Evolutionary conservation across 23 red algal genomes (phyloP).

Genomic region (Gracilaria vermiculophylla): DNA sequence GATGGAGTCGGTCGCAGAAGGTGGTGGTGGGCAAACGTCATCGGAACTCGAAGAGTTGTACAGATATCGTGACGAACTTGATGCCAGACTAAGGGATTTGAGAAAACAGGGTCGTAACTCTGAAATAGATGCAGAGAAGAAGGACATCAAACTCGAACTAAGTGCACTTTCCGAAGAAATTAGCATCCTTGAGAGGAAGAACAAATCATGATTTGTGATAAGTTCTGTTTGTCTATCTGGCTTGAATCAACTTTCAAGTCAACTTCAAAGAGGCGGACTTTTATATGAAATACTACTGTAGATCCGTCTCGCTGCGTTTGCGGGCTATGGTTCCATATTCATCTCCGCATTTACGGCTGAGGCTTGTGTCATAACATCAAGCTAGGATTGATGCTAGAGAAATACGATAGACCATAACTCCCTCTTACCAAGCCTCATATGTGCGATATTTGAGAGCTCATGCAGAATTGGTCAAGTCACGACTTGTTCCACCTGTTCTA

Average conservation of each 20-base stretch:
- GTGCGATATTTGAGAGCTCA: too few species aligned
- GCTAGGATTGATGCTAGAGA: too few species aligned
- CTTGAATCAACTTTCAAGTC: background rate
- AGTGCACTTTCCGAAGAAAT: background rate
- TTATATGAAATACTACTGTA: background rate
- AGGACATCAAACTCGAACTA: conserved; percentile 12
- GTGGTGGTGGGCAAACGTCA: background rate
- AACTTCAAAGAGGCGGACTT: too few species aligned
- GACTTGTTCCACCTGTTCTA: too few species aligned
- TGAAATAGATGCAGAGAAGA: conserved; percentile 35
- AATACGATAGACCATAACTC: too few species aligned
- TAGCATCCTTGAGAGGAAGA: conserved; percentile 1
- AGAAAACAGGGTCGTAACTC: background rate
- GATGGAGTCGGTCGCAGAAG: background rate
- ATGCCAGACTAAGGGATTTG: conserved; percentile 9
- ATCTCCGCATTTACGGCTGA: too few species aligned
- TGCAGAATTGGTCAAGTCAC: too few species aligned
- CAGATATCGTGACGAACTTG: conserved; percentile 12
- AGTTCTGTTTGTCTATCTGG: background rate
- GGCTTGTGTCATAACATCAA: too few species aligned
- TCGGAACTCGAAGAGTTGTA: conserved; percentile 43
- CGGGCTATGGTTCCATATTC: too few species aligned
- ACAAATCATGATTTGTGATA: background rate
- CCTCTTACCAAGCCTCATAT: too few species aligned
- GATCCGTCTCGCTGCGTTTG: too few species aligned